Evolutionary conservation across 1,139 yeast species (phyloP).

Genomic region (Saccharomyces hybrid): DNA sequence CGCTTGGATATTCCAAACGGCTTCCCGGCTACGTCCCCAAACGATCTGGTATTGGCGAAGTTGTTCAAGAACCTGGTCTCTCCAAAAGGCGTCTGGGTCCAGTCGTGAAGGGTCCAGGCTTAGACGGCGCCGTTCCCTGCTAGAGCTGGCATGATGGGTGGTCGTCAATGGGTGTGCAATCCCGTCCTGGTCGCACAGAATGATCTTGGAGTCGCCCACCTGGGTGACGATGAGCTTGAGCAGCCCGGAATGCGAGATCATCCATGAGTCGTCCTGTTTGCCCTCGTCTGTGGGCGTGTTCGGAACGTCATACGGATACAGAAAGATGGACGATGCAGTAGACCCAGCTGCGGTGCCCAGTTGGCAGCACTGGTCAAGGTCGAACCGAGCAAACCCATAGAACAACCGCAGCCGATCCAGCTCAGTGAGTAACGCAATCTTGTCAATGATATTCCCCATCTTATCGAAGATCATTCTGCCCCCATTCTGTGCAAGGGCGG

Average conservation of each 20-base stretch:
- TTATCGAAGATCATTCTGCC: constrained; percentile 33
- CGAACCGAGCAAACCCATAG: constrained; percentile 55
- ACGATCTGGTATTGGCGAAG: constrained; percentile 85
- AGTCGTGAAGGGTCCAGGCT: constrained; percentile 30
- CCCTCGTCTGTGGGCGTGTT: constrained; percentile 28
- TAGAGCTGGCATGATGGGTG: constrained; percentile 82
- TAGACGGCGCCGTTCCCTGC: constrained; percentile 66
- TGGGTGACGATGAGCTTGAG: constrained; percentile 74
- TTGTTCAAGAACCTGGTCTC: constrained; percentile 71
- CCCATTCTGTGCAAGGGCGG: constrained; percentile 28
- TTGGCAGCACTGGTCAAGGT: constrained; percentile 38
- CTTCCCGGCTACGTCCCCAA: constrained; percentile 81
- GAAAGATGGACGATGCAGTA: constrained; percentile 70
- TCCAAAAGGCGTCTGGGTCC: constrained; percentile 88
- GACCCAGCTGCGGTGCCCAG: constrained; percentile 50
- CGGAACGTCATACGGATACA: constrained; percentile 33
- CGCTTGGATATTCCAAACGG: constrained; percentile 83
- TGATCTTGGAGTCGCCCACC: constrained; percentile 92
- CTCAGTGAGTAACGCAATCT: constrained; percentile 28
- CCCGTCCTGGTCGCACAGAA: constrained; percentile 69
- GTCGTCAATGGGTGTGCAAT: constrained; percentile 70
- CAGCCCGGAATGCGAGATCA: constrained; percentile 61
- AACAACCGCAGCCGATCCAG: constrained; percentile 45
- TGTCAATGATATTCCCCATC: constrained; percentile 32
- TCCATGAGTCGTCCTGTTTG: constrained; percentile 42